phyloP scores from a whole-genome alignment of 768 basidiomycete genomes.

The Boletus coccyginus region DNA sequence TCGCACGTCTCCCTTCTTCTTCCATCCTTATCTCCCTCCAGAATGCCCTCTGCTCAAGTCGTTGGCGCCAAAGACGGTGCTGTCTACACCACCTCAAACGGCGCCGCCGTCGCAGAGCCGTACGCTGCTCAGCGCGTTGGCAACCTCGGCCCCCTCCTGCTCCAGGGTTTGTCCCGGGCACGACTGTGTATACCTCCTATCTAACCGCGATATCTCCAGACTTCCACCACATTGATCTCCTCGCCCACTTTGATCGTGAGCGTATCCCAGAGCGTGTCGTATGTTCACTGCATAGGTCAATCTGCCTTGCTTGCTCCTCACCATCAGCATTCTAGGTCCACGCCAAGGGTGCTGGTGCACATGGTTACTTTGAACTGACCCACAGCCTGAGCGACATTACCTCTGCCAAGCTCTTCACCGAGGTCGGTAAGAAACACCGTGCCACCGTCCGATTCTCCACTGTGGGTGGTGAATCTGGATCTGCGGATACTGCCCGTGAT shows the following conservation, averaged over 20 bases:
- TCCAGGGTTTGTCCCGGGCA: constrained; percentile 62
- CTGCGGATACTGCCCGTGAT: constrained; percentile 90
- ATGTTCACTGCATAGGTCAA: constrained; percentile 25
- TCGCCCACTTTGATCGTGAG: constrained; percentile 92
- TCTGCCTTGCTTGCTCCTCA: constrained; percentile 15
- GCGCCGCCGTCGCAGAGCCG: constrained; percentile 71
- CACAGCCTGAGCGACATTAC: constrained; percentile 83
- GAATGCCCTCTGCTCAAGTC: constrained; percentile 69
- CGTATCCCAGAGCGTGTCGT: constrained; percentile 95
- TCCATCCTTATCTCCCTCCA: constrained; percentile 1
- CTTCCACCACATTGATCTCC: constrained; percentile 85
- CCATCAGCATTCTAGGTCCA: constrained; percentile 58
- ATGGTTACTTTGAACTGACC: constrained; percentile 91
- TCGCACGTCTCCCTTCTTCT: not conserved
- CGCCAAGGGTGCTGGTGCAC: constrained; percentile 90
- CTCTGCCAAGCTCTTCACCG: constrained; percentile 62
- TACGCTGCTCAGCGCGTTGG: constrained; percentile 81
- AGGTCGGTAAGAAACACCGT: constrained; percentile 65
- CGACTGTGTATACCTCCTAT: not conserved
- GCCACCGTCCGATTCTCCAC: constrained; percentile 90
- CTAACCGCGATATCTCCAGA: constrained; percentile 43
- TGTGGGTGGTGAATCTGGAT: constrained; percentile 85
- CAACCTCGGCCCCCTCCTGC: constrained; percentile 72
- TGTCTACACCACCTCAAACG: constrained; percentile 83
- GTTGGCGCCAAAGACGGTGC: constrained; percentile 52